Conservation (phyloP, 805 yeast genomes). For the Saccharomycopsis fodiens region DNA sequence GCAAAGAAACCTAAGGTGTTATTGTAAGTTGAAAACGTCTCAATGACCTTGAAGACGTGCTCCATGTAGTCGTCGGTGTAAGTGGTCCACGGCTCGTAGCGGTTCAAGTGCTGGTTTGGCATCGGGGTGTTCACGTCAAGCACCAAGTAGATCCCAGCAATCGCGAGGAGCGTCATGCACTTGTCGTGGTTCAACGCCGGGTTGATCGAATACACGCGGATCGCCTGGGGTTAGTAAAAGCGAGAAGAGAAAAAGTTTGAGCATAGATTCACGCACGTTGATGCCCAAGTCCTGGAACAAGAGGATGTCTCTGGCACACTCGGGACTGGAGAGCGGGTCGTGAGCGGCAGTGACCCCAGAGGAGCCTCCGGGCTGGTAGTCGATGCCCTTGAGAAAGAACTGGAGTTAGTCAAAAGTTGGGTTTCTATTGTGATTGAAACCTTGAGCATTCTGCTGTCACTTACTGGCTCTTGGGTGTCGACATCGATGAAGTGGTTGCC, state of each 20-base stretch:
- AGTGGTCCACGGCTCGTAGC: slow-evolving; percentile 92
- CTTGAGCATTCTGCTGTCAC: slow-evolving; percentile 21
- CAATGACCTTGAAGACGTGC: slow-evolving; percentile 71
- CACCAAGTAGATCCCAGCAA: slow-evolving; percentile 87
- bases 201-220: slow-evolving; percentile 81
- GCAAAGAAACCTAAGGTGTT: slow-evolving; percentile 89
- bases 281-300: slow-evolving; percentile 79
- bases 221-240: slow-evolving; percentile 32
- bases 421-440: not conserved
- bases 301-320: slow-evolving; percentile 75
- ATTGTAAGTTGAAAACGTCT: slow-evolving; percentile 75
- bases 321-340: slow-evolving; percentile 75
- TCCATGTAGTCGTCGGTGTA: slow-evolving; percentile 63
- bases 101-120: slow-evolving; percentile 67
- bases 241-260: not conserved
- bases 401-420: slow-evolving; percentile 1
- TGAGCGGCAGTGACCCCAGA: slow-evolving; percentile 48
- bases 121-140: slow-evolving; percentile 89
- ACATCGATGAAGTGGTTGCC: slow-evolving; percentile 74
- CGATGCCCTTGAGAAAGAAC: slow-evolving; percentile 80
- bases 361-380: slow-evolving; percentile 95
- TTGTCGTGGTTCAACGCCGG: slow-evolving; percentile 76
- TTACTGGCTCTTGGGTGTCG: slow-evolving; percentile 63
- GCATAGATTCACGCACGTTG: slow-evolving; percentile 36
- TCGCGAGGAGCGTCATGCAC: slow-evolving; percentile 87